Evolutionary conservation across 768 basidiomycete genomes (phyloP), one percentile per base, ranked within the genome.

Genomic region (Lentinus tigrinus): DNA sequence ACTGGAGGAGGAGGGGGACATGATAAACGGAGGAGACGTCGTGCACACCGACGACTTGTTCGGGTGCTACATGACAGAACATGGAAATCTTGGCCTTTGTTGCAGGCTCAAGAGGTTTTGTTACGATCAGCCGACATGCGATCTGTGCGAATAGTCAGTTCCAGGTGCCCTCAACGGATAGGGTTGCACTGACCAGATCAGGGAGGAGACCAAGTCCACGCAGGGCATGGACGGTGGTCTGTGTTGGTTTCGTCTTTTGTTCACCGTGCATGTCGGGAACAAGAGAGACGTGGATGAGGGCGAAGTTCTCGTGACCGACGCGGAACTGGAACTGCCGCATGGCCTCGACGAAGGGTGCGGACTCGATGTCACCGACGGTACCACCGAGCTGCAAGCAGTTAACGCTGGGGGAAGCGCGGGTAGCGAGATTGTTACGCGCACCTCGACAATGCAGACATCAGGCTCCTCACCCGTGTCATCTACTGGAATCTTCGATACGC

Each of bases 271-370:
- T 93, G 67, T 97, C 93, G 17, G 96, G 96, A n/a, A 99, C 94
- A 28, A 99, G 86, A 6, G 93, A 95, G 47, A 99, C 96, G 65
- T 98, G 95, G 58, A 98, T 88, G 54, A 98, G 85, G 0, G 96
- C 95, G 70, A 98, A 98, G 75, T 98, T 98, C 57, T 94, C 92
- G 70, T 90, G 84, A 17, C 96, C 95, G 21, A 98, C 95, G 55
- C 96, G 88, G 79, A 98, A 98, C 70, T 99, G 96, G 81, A 99
- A 99, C 72, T 99, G 96, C n/a, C 96, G 87, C 90, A 99, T 95
- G 0, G 96, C 96, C 73, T 99, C 96, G 46, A 99, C 81, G 73
- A 99, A 99, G 2, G 96, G 96, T 3, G 95, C 95, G 6, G 94
- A 97, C 68, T 99, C 96, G 70, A 99, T 99, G 68, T 99, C 96